Conservation (phyloP, 805 yeast species). For the Metschnikowia continentalis region DNA sequence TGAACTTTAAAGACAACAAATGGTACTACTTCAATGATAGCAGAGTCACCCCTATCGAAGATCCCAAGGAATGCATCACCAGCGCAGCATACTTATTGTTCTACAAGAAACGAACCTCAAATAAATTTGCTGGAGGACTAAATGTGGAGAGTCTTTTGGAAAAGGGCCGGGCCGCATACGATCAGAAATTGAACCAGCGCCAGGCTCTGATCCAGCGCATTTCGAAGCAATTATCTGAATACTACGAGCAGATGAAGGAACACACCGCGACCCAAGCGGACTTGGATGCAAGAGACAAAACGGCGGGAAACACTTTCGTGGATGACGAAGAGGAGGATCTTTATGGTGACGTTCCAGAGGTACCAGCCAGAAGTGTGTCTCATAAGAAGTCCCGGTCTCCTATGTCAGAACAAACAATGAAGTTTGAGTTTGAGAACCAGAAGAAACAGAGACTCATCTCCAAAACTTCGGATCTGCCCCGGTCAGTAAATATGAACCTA, state of each 20-base stretch:
- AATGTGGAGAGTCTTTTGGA: constrained; percentile 23
- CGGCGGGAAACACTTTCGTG: neutral
- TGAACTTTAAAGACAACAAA: constrained; percentile 65
- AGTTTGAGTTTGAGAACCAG: constrained; percentile 16
- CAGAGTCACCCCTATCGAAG: constrained; percentile 52
- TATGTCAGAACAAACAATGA: constrained; percentile 13
- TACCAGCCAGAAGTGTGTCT: neutral
- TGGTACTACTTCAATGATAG: constrained; percentile 95
- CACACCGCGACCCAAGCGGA: constrained; percentile 15
- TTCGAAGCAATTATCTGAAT: constrained; percentile 12
- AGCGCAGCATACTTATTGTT: constrained; percentile 86
- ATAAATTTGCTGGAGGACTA: constrained; percentile 13
- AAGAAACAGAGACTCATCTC: constrained; percentile 18
- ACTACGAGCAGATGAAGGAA: constrained; percentile 15
- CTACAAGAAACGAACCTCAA: constrained; percentile 56
- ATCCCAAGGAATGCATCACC: constrained; percentile 57
- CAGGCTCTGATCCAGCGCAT: constrained; percentile 21
- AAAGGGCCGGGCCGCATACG: constrained; percentile 46
- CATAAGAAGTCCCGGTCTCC: constrained; percentile 18
- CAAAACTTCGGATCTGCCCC: constrained; percentile 16
- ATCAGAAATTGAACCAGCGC: constrained; percentile 39
- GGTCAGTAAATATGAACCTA: constrained; percentile 15
- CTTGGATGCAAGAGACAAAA: neutral
- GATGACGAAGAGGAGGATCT: constrained; percentile 10
- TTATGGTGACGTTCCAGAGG: constrained; percentile 8